Evolutionary conservation across 2,329 filamentous ascomycete species (phyloP), one percentile per base, ranked within the genome.

Genomic region (Diaporthe citriasiana): DNA sequence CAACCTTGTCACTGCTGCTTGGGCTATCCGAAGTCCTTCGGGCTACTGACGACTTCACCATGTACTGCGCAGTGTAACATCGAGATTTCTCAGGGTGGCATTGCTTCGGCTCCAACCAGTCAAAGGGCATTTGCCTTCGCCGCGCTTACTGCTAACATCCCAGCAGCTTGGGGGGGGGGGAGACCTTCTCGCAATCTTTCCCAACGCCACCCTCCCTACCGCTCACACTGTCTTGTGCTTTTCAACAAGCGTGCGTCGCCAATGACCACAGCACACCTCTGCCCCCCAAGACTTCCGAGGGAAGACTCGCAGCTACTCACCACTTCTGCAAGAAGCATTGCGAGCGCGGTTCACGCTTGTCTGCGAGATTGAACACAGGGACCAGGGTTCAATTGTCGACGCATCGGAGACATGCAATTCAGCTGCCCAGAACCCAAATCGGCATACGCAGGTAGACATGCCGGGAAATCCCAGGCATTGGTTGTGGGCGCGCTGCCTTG

Each of bases 1-100:
- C 45, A 69, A 59, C 42, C 35, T 50, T 72, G 69, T 56, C 51
- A 47, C 25, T 63, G 35, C 51, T 57, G 65, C 73, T 57, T 51
- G 59, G 40, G 60, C 60, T 53, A 63, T 68, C 71, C 74, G 74
- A 75, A 73, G 74, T 55, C 66, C 71, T 73, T 73, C 74, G 74
- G 74, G 68, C 68, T 27, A 70, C 40, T 72, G 69, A 70, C 27
- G 50, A 57, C 30, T 57, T 30, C 50, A 45, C 63, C 63, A 38
- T 68, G 63, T 68, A 40, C 56, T 53, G 71, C 55, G 56, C 71
- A 68, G 51, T 75, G 71, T 63, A 74, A 72, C 73, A 63, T 69
- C 66, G 70, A 60, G 53, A 65, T 57, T 73, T 71, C 40, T 59
- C 60, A 68, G 68, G 74, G 74, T 73, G 42, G 56, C 65, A 75